Conservation (phyloP, 2,329 filamentous ascomycete genomes). For the Cercospora beticola region DNA sequence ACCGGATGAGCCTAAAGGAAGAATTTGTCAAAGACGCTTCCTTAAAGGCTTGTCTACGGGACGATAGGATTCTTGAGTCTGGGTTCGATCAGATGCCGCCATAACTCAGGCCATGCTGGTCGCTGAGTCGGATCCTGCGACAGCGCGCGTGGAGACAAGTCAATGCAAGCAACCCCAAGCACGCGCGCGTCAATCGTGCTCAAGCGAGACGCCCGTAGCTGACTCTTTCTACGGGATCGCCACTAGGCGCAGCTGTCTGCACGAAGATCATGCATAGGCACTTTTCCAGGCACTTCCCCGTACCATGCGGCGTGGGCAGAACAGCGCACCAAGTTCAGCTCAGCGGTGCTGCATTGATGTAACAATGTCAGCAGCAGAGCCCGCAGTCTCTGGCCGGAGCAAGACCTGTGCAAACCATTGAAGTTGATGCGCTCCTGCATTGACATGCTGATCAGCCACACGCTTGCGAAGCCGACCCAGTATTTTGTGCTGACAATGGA, state of each 20-base stretch:
- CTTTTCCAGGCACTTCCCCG: not conserved
- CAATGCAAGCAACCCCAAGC: not conserved
- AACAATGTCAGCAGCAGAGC: not conserved
- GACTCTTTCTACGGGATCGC: not conserved
- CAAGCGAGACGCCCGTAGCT: slow-evolving; percentile 1
- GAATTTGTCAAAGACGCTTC: not conserved
- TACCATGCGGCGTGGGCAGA: not conserved
- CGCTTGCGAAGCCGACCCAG: not conserved
- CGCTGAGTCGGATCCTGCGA: not conserved
- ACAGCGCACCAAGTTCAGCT: not conserved
- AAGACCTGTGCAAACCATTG: not conserved
- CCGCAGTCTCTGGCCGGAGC: not conserved
- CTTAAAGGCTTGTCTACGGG: not conserved
- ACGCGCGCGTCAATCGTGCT: slow-evolving; percentile 5
- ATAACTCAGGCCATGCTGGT: not conserved
- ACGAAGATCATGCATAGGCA: not conserved
- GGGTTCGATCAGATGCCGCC: not conserved
- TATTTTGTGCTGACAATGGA: not conserved
- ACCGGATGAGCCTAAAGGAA: not conserved
- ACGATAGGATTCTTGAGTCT: not conserved
- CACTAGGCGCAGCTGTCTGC: not conserved
- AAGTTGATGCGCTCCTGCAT: not conserved
- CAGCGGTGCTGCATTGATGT: slow-evolving; percentile 1
- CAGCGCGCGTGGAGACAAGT: not conserved
- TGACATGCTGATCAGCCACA: not conserved